phyloP scores from a whole-genome alignment of 306 rosid genomes.

The Phaseolus lunatus region DNA sequence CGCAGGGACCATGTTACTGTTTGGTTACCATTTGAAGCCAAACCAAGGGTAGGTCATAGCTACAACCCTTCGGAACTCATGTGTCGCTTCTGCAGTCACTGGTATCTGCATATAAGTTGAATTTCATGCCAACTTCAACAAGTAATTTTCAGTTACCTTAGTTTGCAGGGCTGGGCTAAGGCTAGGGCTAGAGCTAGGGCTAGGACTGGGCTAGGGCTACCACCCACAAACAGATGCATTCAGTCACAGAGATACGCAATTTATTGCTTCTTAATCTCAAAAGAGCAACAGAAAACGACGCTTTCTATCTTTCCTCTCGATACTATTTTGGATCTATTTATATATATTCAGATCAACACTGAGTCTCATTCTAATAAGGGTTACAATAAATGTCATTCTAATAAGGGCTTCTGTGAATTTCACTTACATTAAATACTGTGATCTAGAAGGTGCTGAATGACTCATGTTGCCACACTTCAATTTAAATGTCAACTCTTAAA shows the following conservation, averaged over 20 bases:
- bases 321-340: not conserved
- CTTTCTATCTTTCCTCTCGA: constrained; percentile 15
- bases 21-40: constrained; percentile 39
- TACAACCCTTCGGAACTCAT: constrained; percentile 43
- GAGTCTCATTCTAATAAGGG: not conserved
- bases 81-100: constrained; percentile 41
- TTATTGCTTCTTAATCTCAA: constrained; percentile 37
- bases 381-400: not conserved
- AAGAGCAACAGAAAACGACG: constrained; percentile 14
- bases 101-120: constrained; percentile 24
- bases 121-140: constrained; percentile 42
- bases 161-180: constrained; percentile 18
- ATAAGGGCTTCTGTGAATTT: not conserved
- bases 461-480: too few relatives aligned
- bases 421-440: not conserved
- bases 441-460: too few relatives aligned
- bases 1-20: constrained; percentile 42
- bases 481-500: too few relatives aligned
- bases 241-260: constrained; percentile 49
- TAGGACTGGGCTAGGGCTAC: not conserved
- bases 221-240: constrained; percentile 37
- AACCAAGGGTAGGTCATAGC: constrained; percentile 47
- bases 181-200: not conserved
- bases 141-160: constrained; percentile 44
- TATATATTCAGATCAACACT: not conserved